A percentile compares a stretch with the other conserved stretches of the same genome.
These are phyloP conservation scores for Arachis monticola DNA, from an alignment of 331 rosid genomes.

Conservation along the genomic window DNA sequence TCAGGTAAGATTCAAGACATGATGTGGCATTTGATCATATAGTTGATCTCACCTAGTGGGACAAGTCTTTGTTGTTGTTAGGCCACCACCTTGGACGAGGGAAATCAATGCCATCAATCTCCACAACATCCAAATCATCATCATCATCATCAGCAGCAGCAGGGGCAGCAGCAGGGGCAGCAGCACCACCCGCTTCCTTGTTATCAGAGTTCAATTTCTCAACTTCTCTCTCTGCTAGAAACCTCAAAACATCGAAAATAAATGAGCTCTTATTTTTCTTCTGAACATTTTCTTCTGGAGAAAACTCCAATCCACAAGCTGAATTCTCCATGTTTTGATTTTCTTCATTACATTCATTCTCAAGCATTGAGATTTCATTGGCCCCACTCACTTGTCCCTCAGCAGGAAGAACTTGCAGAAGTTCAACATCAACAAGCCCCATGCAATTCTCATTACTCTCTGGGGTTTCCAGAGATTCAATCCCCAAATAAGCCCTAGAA, in stretches of 20 bases:
- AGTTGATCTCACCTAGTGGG: too few relatives aligned
- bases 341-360: neutral
- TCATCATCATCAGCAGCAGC: neutral
- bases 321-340: neutral
- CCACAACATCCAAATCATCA: slow-evolving; percentile 32
- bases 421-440: neutral
- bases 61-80: neutral
- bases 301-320: neutral
- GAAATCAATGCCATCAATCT: slow-evolving; percentile 43
- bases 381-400: neutral
- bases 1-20: too few relatives aligned
- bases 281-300: neutral
- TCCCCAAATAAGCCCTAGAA: neutral
- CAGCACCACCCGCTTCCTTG: neutral
- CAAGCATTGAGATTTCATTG: neutral
- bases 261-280: neutral
- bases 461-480: slow-evolving; percentile 13
- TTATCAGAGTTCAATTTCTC: neutral
- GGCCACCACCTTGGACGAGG: slow-evolving; percentile 48
- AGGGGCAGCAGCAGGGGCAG: too few relatives aligned
- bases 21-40: too few relatives aligned
- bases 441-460: neutral
- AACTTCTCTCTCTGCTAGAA: neutral
- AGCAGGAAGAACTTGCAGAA: neutral
- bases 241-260: slow-evolving; percentile 37